Base-by-base conservation (phyloP, 805 yeast genomes). In the Candida loeiensis region DNA sequence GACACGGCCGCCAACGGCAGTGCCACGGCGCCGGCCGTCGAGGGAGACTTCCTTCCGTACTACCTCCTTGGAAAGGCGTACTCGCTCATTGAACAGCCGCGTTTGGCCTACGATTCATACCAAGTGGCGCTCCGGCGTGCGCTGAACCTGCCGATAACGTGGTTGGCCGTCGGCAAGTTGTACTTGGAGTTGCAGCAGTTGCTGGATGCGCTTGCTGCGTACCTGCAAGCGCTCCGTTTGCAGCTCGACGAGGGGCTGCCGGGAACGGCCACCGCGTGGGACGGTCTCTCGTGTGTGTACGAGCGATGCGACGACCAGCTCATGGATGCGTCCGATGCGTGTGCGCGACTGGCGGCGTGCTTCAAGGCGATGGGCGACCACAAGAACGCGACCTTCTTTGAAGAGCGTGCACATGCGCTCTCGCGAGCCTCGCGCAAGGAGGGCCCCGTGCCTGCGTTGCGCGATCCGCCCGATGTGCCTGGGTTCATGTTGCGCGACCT, bases 171-270 rank as follows among this genome's bases (percentile, higher is more conserved):
- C 20, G 89, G 85, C 3, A 69, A 76, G 9, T 61, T 82, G 36
- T 80, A 80, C 50, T 56, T 81, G 41, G 71, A 71, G 45, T 61
- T 79, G 47, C 76, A 75, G 34, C 87, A 81, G 55, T 55, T 81
- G 17, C 74, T 79, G 3, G 87, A 81, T 51, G 80, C 87, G 0
- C 61, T 81, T 37, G 79, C 81, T 4, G 85, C 86, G 2, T 81
- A 77, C 51, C 74, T 84, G 0, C 84, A 80, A 53, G 85, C 84
- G 2, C 69, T 80, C 14, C 63, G 79, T 34, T 54, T 78, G 8
- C 74, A 73, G 46, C 61, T 65, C 30, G 76, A 73, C 36, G 77
- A 73, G 34, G 66, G 66, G 8, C 62, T 71, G 6, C 64, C 65
- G 1, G 69, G 71, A 1, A 64, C 74, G 4, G 83, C 80, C 2